phyloP scores from a whole-genome alignment of 805 yeast genomes.

The Metschnikowia similis region DNA sequence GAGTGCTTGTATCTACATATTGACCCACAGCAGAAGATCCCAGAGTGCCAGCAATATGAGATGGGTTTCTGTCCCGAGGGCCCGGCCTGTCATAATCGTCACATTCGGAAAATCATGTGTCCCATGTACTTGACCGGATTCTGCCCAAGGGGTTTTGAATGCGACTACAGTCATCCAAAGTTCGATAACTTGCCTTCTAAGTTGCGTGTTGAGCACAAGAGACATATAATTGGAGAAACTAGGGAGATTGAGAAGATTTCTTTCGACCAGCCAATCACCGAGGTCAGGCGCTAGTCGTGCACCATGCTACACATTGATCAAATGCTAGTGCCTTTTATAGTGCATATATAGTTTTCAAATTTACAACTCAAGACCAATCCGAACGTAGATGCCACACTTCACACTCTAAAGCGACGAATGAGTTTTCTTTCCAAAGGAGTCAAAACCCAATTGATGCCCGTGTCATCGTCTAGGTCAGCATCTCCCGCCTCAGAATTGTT shows the following conservation, averaged over 20 bases:
- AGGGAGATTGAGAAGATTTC: constrained; percentile 19
- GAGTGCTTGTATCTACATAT: constrained; percentile 92
- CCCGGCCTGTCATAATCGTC: constrained; percentile 78
- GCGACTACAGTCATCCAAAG: constrained; percentile 80
- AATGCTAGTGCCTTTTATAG: not conserved
- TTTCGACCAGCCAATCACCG: constrained; percentile 18
- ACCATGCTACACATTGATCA: not conserved
- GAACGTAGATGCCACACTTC: constrained; percentile 6
- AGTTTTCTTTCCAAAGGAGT: constrained; percentile 69
- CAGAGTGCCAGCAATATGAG: constrained; percentile 78
- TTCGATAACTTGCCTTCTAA: constrained; percentile 49
- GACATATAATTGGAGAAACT: constrained; percentile 17
- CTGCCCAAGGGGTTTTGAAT: constrained; percentile 83
- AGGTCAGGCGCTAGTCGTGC: constrained; percentile 8
- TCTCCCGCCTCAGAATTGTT: constrained; percentile 16
- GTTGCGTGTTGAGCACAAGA: constrained; percentile 16
- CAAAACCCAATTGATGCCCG: constrained; percentile 61
- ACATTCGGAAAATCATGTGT: constrained; percentile 71
- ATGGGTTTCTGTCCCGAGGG: constrained; percentile 92
- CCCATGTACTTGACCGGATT: constrained; percentile 83
- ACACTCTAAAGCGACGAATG: constrained; percentile 56
- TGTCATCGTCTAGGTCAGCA: constrained; percentile 23
- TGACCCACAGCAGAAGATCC: constrained; percentile 84
- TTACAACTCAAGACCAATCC: not conserved
- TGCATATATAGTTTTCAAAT: not conserved